These are phyloP conservation scores for Chenopodium album DNA, from an alignment of 148 eudicot genomes.

Conservation along the genomic window DNA sequence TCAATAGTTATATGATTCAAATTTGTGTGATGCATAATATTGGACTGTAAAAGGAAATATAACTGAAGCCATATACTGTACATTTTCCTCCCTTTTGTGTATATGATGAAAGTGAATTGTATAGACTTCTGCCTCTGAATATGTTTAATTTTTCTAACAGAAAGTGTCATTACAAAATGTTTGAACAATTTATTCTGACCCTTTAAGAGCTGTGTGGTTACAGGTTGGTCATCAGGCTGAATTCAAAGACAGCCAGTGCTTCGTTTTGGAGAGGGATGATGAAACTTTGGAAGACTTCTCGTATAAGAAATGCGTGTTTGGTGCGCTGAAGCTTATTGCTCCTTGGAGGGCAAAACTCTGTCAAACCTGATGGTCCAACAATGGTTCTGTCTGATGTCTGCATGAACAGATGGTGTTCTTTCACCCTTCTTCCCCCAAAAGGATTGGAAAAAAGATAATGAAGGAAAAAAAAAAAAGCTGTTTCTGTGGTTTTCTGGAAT, in stretches of 20 bases:
- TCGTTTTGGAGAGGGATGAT: slow-evolving; percentile 55
- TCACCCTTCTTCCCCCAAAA: neutral
- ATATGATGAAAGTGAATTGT: neutral
- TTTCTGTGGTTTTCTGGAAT: too few species aligned
- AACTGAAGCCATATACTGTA: neutral
- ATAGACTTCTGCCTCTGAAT: neutral
- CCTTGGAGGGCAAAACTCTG: slow-evolving; percentile 50
- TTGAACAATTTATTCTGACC: neutral
- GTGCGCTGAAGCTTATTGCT: slow-evolving; percentile 56
- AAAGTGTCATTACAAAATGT: neutral
- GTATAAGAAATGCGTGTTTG: slow-evolving; percentile 61
- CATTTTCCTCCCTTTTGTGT: neutral
- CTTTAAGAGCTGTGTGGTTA: neutral
- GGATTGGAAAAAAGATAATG: neutral
- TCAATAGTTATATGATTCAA: neutral
- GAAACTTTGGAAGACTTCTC: slow-evolving; percentile 81
- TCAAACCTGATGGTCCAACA: slow-evolving; percentile 42
- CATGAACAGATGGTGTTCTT: slow-evolving; percentile 9
- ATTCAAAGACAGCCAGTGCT: slow-evolving; percentile 60
- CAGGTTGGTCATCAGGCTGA: slow-evolving; percentile 66
- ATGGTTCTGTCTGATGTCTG: slow-evolving; percentile 23
- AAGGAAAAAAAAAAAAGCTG: neutral
- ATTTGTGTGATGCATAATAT: neutral
- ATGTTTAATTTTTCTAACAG: neutral
- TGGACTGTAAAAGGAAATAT: neutral